phyloP scores from a whole-genome alignment of 2,329 filamentous ascomycete species.

The Botrytis hyacinthi region DNA sequence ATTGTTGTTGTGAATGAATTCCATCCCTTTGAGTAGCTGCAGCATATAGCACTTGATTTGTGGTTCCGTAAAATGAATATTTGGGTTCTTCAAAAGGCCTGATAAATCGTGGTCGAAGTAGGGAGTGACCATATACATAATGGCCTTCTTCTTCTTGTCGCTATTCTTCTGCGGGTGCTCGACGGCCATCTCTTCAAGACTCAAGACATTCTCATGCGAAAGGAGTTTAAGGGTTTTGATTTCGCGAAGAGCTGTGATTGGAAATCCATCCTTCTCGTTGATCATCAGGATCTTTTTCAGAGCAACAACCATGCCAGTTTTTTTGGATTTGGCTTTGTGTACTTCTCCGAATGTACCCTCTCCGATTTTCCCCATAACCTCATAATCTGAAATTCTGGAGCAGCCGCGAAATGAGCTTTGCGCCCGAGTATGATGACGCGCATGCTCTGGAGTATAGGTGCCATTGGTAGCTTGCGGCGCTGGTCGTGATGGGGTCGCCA shows the following conservation, averaged over 20 bases:
- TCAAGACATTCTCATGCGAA: conserved; percentile 85
- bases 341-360: conserved; percentile 98
- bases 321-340: conserved; percentile 79
- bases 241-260: conserved; percentile 95
- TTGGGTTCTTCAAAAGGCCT: conserved; percentile 90
- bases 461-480: conserved; percentile 28
- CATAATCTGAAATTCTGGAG: conserved; percentile 78
- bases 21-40: conserved; percentile 84
- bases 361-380: conserved; percentile 78
- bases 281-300: conserved; percentile 99
- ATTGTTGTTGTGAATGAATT: conserved; percentile 83
- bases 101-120: conserved; percentile 99
- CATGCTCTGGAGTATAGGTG: conserved; percentile 27
- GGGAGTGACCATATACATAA: conserved; percentile 98
- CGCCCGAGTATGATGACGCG: conserved; percentile 25
- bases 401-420: conserved; percentile 67
- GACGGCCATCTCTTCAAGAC: conserved; percentile 92
- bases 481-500: conserved; percentile 23
- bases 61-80: conserved; percentile 78
- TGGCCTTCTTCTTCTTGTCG: conserved; percentile 76
- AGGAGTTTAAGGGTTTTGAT: conserved; percentile 96
- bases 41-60: conserved; percentile 99
- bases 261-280: conserved; percentile 98
- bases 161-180: conserved; percentile 61
- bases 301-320: conserved; percentile 73